A percentile compares a stretch with the other conserved stretches of the same genome.
Conservation (phyloP, 164 flowering plant genomes). For the Paratinospora sagittata region DNA sequence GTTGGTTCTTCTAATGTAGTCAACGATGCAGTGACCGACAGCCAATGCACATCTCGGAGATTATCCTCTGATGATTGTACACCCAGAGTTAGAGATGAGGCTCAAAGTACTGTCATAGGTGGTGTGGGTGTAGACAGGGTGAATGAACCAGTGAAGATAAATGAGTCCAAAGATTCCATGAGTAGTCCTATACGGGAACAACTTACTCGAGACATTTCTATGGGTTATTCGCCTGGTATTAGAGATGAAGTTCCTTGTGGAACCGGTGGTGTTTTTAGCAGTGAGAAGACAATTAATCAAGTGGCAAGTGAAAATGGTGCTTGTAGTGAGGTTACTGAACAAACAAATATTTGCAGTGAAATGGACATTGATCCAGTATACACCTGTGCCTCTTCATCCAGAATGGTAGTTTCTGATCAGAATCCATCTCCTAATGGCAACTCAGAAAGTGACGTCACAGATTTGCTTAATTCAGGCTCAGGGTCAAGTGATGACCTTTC, state of each 20-base stretch:
- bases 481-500: slow-evolving; percentile 11
- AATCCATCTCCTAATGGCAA: slow-evolving; percentile 14
- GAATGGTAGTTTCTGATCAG: slow-evolving; percentile 19
- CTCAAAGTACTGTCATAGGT: slow-evolving; percentile 6
- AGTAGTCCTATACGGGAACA: background rate
- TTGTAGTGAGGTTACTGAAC: slow-evolving; percentile 16
- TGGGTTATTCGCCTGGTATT: slow-evolving; percentile 11
- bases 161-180: background rate
- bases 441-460: slow-evolving; percentile 12
- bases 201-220: background rate
- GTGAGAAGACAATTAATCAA: slow-evolving; percentile 10
- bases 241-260: slow-evolving; percentile 6
- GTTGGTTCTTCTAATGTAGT: slow-evolving; percentile 8
- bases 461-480: background rate
- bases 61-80: slow-evolving; percentile 16
- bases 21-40: slow-evolving; percentile 12
- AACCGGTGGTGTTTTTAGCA: background rate
- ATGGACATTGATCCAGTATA: slow-evolving; percentile 42
- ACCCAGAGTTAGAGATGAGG: slow-evolving; percentile 12
- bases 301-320: slow-evolving; percentile 13
- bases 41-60: background rate
- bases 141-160: background rate
- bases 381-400: slow-evolving; percentile 21
- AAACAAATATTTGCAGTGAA: slow-evolving; percentile 15
- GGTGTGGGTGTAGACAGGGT: slow-evolving; percentile 5